Evolutionary conservation across 257 asterid genomes (phyloP), one percentile per base, ranked within the genome.

Genomic region (Anisodus tanguticus): DNA sequence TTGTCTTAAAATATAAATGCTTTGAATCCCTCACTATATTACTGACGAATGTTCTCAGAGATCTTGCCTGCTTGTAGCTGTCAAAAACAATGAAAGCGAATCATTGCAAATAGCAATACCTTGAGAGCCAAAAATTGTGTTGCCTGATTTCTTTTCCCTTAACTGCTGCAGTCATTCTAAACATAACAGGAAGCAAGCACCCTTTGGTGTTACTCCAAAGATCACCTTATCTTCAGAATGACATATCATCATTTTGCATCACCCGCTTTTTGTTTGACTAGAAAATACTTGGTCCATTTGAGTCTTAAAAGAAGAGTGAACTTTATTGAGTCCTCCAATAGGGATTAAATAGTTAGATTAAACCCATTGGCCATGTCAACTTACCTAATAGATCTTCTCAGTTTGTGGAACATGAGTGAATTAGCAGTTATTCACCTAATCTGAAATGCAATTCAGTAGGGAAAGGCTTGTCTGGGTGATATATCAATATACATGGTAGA

Each of bases 221-320:
- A 49, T 74, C 43, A 74, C 60, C 80, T 74, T 74, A 74, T 74
- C 60, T 74, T 74, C 19, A 51, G 16, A n/a, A 74, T 74, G 80
- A 12, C 19, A 74, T 19, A 60, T 19, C 19, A 22, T 19, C n/a
- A 19, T 74, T 47, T 74, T 49, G 60, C 47, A 74, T 74, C 9
- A 72, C 39, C 81, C 13, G 9, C 47, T 26, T 22, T 76, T 51
- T 2, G 63, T 76, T 76, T 76, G 63, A 51, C 63, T 43, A n/a
- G 57, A 11, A 43, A 43, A 71, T 4, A 71, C 57, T 39, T 17
- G 0, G 35, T 12, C 39, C 13, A 71, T n/a, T 71, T 45, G 57
- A 45, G 57, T 9, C 81, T 51, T 76, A 26, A 76, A 43, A 51
- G 63, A 76, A 31, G 63, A 51, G 26, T 76, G 15, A 76, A 22